A percentile compares a stretch with the other conserved stretches of the same genome.
These are phyloP conservation scores for Powellomyces hirtus DNA, from an alignment of 192 early-diverging fungal genomes.

Conservation along the genomic window DNA sequence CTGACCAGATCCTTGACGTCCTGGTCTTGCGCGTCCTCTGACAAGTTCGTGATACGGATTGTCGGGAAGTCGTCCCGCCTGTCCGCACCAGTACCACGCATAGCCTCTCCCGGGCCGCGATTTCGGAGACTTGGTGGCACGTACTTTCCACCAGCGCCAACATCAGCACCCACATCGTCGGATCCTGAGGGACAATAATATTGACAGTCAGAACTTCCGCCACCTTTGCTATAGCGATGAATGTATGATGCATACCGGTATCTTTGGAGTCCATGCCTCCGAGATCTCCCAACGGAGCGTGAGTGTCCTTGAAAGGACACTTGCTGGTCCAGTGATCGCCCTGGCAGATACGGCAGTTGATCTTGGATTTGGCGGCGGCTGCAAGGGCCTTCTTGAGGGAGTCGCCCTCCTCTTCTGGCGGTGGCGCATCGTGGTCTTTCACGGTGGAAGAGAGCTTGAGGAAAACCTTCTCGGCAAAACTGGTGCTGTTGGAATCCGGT, in stretches of 20 bases:
- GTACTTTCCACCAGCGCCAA: conserved; percentile 61
- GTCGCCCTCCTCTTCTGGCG: conserved; percentile 64
- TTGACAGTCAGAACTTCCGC: no score
- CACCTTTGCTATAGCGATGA: no score
- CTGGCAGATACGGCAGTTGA: conserved; percentile 95
- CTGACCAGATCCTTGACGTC: conserved; percentile 88
- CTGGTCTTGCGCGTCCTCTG: conserved; percentile 84
- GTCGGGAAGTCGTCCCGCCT: conserved; percentile 51
- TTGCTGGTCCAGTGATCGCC: conserved; percentile 94
- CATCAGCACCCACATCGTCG: conserved; percentile 7
- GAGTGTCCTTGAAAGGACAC: conserved; percentile 98
- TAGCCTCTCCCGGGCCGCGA: conserved; percentile 39
- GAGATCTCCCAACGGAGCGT: conserved; percentile 76
- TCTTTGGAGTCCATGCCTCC: conserved; percentile 29
- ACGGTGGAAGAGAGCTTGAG: conserved; percentile 77
- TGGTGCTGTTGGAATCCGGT: conserved; percentile 86
- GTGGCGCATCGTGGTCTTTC: conserved; percentile 53
- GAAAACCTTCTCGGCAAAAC: conserved; percentile 79
- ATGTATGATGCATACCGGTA: conserved; percentile 12
- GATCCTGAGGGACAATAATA: conserved; percentile 5
- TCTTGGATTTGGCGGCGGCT: conserved; percentile 66
- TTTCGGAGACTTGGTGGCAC: conserved; percentile 85
- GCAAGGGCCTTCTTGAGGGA: conserved; percentile 55
- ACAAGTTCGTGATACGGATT: conserved; percentile 93
- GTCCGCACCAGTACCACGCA: conserved; percentile 6